Conservation (phyloP, 768 basidiomycete genomes). For the Lactifluus echinatus region DNA sequence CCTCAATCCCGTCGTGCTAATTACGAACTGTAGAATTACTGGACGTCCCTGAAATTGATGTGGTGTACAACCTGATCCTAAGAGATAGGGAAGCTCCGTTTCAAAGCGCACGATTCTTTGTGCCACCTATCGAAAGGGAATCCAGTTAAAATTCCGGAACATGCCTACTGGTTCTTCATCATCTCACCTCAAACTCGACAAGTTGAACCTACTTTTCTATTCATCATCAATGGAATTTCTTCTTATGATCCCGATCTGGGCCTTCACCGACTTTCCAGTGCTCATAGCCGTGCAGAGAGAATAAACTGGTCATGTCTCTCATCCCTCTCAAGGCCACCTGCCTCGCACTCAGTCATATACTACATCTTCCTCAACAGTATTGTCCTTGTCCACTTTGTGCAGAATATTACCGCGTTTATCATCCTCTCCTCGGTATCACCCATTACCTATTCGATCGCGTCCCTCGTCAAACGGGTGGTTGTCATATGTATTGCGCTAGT, state of each 20-base stretch:
- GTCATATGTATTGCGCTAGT: conserved; percentile 97
- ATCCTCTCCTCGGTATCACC: conserved; percentile 94
- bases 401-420: conserved; percentile 96
- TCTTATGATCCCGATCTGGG: conserved; percentile 94
- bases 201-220: conserved; percentile 91
- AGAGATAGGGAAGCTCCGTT: no score
- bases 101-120: no score
- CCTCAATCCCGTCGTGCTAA: neutral
- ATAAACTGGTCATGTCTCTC: conserved; percentile 35
- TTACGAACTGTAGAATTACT: conserved; percentile 32
- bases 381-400: conserved; percentile 92
- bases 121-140: no score
- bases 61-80: conserved; percentile 53
- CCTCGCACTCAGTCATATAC: conserved; percentile 58
- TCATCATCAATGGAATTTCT: conserved; percentile 91
- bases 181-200: conserved; percentile 78
- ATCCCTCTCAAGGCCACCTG: conserved; percentile 39
- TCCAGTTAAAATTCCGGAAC: no score
- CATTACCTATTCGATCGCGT: conserved; percentile 98
- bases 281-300: conserved; percentile 40
- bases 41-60: conserved; percentile 46
- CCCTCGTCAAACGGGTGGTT: conserved; percentile 93
- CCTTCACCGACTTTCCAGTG: conserved; percentile 74
- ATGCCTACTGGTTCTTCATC: conserved; percentile 52
- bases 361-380: conserved; percentile 91